Base-by-base conservation (phyloP, 2,329 filamentous ascomycete species). In the Hymenoscyphus linearis region DNA sequence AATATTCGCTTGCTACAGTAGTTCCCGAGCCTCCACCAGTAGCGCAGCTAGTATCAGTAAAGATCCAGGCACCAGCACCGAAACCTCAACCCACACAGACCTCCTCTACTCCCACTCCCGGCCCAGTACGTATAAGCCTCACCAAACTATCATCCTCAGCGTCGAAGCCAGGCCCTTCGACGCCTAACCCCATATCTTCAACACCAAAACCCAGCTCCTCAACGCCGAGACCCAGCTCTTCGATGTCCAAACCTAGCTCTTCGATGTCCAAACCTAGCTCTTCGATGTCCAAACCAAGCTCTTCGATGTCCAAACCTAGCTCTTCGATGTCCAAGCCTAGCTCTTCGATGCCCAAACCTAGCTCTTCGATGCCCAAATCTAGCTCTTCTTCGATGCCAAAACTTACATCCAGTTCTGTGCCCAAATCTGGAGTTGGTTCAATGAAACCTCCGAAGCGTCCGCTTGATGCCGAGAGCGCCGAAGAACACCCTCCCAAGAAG, bases 401-500 rank as follows among this genome's bases (percentile, higher is more conserved):
- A 22, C 44, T 18, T 2, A 22, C 9, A 25, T 50, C 44, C 18
- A 18, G n/a, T 47, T 47, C 40, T 50, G 44, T 50, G 18, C 27
- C 55, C 7, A 50, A 34, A 16, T 27, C 37, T 57, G 37, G 12
- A 22, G 25, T 13, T 37, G 54, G 54, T 6, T 57, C 55, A 22
- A 59, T 61, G 53, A 53, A 52, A n/a, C 58, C 60, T 26, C 59
- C 57, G 1, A 65, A 65, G 35, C 62, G 62, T 40, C 62, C 60
- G 18, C 31, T 55, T 18, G 52, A 56, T 47, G 57, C n/a, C 34
- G 61, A 60, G 22, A 25, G 57, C 35, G 50, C 37, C 14, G 62
- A 61, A 26, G 57, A 44, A 25, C 25, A 25, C 13, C 54, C 59
- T 22, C 22, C 60, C 18, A 57, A 61, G 52, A 57, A 59, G 60